A percentile compares a stretch with the other conserved stretches of the same genome.
These are phyloP conservation scores for slime mould (Dictyostelium discoideum) DNA, from an alignment of 78 protist genomes.

Conservation along the genomic window dicty_2.7 NC_007091.3:900001-900500, in stretches of 20 bases:
- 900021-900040: background rate
- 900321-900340: conserved; percentile 27
- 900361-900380: background rate
- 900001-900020: too few relatives aligned
- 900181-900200: conserved; percentile 77
- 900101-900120: conserved; percentile 70
- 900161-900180: conserved; percentile 82
- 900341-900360: background rate
- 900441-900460: background rate
- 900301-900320: conserved; percentile 66
- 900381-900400: background rate
- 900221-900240: conserved; percentile 48
- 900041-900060: conserved; percentile 41
- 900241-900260: conserved; percentile 59
- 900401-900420: background rate
- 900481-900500: background rate
- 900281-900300: conserved; percentile 67
- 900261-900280: conserved; percentile 22
- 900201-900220: conserved; percentile 26
- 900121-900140: conserved; percentile 59
- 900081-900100: conserved; percentile 73
- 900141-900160: background rate
- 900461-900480: background rate
- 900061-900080: conserved; percentile 57
- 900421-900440: background rate